phyloP scores from a whole-genome alignment of 352 stramenopile species.

The Globisporangium abappressorium region DNA sequence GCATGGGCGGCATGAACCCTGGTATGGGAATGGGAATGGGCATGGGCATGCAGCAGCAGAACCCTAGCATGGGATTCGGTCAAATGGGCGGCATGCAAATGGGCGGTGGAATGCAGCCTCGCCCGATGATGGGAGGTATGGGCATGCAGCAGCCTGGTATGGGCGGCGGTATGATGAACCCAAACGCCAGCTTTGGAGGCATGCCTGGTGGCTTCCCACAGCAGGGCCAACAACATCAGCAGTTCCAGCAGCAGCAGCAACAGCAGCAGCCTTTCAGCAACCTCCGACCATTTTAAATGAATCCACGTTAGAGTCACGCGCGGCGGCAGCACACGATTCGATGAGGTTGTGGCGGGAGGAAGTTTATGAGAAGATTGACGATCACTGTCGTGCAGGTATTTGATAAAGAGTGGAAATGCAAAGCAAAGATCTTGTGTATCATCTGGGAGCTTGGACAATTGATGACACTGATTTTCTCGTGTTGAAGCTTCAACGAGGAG shows the following conservation, averaged over 20 bases:
- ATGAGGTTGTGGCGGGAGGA: neutral
- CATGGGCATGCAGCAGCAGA: constrained; percentile 18
- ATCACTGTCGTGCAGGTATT: constrained; percentile 8
- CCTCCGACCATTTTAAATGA: constrained; percentile 45
- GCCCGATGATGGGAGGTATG: constrained; percentile 38
- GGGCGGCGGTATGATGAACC: constrained; percentile 62
- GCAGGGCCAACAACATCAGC: constrained; percentile 44
- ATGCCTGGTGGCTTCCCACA: constrained; percentile 44
- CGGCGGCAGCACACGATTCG: neutral
- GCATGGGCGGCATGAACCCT: constrained; percentile 49
- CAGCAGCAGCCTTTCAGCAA: constrained; percentile 60
- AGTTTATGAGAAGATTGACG: neutral
- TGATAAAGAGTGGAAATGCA: constrained; percentile 5
- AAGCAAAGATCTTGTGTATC: constrained; percentile 1
- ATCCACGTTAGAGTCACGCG: constrained; percentile 6
- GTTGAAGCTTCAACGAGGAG: neutral
- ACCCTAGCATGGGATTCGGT: constrained; percentile 27
- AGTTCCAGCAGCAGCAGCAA: constrained; percentile 51
- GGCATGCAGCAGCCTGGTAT: constrained; percentile 38
- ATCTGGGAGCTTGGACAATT: neutral
- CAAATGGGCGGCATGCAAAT: constrained; percentile 34
- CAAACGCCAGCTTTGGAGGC: constrained; percentile 34
- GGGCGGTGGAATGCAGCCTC: constrained; percentile 25
- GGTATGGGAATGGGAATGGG: constrained; percentile 28
- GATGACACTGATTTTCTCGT: neutral